A percentile compares a stretch with the other conserved stretches of the same genome.
These are phyloP conservation scores for Kluyveromyces siamensis DNA, from an alignment of 805 yeast species.

Conservation along the genomic window DNA sequence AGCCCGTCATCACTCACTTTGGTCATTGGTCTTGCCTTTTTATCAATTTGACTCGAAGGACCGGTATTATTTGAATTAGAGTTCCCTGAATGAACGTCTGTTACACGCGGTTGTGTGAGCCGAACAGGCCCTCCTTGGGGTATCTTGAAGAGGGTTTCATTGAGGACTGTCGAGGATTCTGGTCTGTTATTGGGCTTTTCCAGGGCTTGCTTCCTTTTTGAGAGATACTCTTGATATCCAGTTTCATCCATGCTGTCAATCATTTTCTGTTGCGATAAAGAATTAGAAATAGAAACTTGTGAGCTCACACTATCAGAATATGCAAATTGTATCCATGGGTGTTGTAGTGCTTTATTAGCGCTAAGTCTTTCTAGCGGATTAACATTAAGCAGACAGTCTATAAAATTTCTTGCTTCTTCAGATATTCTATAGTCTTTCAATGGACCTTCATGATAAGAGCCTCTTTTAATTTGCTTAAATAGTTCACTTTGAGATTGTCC, in stretches of 20 bases:
- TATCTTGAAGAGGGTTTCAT: constrained; percentile 1
- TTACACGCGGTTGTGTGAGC: constrained; percentile 20
- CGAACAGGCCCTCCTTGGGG: constrained; percentile 13
- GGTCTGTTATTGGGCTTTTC: not conserved
- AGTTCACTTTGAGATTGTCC: constrained; percentile 85
- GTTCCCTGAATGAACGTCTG: constrained; percentile 1
- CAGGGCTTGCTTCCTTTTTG: not conserved
- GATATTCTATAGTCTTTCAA: constrained; percentile 59
- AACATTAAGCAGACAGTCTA: constrained; percentile 61
- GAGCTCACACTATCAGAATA: constrained; percentile 11
- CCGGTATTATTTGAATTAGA: not conserved
- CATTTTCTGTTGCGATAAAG: constrained; percentile 56
- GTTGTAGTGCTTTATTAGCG: constrained; percentile 67
- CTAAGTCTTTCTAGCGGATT: constrained; percentile 66
- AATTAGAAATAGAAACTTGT: constrained; percentile 56
- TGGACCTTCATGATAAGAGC: constrained; percentile 73
- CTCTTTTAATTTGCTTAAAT: constrained; percentile 64
- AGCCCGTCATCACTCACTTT: constrained; percentile 37
- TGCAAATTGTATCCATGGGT: constrained; percentile 61
- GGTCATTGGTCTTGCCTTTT: not conserved
- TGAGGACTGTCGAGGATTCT: not conserved
- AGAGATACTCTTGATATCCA: constrained; percentile 14
- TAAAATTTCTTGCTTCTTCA: constrained; percentile 60
- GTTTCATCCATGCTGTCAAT: constrained; percentile 30
- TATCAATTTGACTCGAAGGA: not conserved